These are phyloP conservation scores for Rhamnella rubrinervis DNA, from an alignment of 331 rosid genomes.

Conservation along the genomic window DNA sequence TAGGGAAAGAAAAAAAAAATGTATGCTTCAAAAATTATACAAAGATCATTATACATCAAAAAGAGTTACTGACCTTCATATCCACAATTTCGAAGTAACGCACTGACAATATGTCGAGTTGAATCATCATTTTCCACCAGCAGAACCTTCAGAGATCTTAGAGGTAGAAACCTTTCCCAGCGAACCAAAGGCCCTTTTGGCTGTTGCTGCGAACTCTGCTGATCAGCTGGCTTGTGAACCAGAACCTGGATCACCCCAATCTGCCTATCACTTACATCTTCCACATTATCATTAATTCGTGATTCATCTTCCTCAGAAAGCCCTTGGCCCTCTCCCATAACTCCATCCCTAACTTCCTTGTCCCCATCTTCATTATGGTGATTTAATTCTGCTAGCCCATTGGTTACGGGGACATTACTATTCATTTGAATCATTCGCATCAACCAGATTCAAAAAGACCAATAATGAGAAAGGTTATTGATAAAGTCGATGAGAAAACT, in stretches of 20 bases:
- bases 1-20: neutral
- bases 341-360: constrained; percentile 14
- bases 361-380: constrained; percentile 18
- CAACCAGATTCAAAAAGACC: constrained; percentile 23
- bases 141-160: constrained; percentile 33
- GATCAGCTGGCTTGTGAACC: neutral
- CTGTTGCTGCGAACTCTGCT: constrained; percentile 13
- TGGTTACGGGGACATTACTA: constrained; percentile 10
- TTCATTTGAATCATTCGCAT: constrained; percentile 27
- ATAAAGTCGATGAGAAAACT: constrained; percentile 8
- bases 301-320: constrained; percentile 29
- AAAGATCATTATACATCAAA: neutral
- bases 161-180: constrained; percentile 39
- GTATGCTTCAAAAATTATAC: neutral
- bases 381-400: constrained; percentile 9
- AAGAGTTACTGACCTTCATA: constrained; percentile 35
- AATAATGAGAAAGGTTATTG: constrained; percentile 20
- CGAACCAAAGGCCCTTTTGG: constrained; percentile 22
- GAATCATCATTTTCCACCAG: constrained; percentile 46
- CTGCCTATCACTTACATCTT: neutral
- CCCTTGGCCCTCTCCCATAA: constrained; percentile 30
- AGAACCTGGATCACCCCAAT: constrained; percentile 8
- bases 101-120: constrained; percentile 38
- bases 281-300: constrained; percentile 9
- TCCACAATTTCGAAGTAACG: constrained; percentile 39